phyloP scores from a whole-genome alignment of 2,329 filamentous ascomycete species.

The Penicillium italicum region DNA sequence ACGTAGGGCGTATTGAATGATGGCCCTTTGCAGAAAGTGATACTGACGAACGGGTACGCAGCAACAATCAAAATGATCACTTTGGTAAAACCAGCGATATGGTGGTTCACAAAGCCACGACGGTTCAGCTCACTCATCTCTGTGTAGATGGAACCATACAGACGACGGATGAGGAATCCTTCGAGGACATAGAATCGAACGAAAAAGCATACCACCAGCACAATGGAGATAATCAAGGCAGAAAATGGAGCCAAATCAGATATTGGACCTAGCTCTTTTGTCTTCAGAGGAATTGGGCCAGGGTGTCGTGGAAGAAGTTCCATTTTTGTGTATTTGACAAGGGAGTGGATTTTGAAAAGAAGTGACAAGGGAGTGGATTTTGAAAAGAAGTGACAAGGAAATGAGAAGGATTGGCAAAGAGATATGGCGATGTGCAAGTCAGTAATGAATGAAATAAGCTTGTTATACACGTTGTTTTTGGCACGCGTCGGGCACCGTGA shows the following conservation, averaged over 20 bases:
- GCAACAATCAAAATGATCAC: constrained; percentile 39
- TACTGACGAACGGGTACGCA: constrained; percentile 43
- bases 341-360: neutral
- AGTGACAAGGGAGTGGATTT: too few relatives aligned
- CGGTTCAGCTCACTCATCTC: constrained; percentile 36
- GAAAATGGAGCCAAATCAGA: constrained; percentile 26
- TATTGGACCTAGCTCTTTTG: constrained; percentile 18
- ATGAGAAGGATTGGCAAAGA: too few relatives aligned
- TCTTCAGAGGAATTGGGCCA: neutral
- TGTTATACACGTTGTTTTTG: neutral
- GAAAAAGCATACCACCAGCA: constrained; percentile 35
- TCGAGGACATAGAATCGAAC: constrained; percentile 46
- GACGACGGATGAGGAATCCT: constrained; percentile 32
- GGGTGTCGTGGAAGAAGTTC: neutral
- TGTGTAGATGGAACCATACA: constrained; percentile 38
- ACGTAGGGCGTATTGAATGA: constrained; percentile 32
- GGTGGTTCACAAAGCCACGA: constrained; percentile 47
- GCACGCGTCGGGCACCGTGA: neutral
- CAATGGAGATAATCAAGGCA: constrained; percentile 26
- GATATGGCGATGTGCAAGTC: neutral
- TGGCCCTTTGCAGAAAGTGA: constrained; percentile 34
- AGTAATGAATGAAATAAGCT: neutral
- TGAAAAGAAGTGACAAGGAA: neutral
- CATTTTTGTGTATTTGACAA: neutral
- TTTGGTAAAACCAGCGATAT: constrained; percentile 45